phyloP scores from a whole-genome alignment of 2,329 filamentous ascomycete genomes.

The Pseudocercospora fijiensis region DNA sequence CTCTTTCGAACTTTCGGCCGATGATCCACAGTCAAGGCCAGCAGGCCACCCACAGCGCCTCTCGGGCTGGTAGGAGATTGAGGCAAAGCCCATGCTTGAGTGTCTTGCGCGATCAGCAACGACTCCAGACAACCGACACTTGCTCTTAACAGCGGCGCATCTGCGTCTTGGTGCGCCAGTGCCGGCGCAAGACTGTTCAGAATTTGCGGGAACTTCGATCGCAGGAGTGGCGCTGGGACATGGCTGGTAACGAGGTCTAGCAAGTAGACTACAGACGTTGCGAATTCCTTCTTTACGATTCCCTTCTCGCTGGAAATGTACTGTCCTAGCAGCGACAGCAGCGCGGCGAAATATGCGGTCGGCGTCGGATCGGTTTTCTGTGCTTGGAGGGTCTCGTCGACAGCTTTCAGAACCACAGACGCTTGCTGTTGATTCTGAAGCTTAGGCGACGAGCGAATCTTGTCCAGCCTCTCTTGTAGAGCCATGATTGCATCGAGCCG shows the following conservation, averaged over 20 bases:
- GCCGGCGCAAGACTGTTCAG: constrained; percentile 82
- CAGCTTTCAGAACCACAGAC: constrained; percentile 80
- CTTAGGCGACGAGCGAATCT: constrained; percentile 89
- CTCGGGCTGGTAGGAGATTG: constrained; percentile 81
- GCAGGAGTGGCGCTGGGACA: constrained; percentile 80
- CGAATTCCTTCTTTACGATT: constrained; percentile 75
- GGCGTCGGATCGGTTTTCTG: constrained; percentile 80
- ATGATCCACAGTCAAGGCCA: constrained; percentile 80
- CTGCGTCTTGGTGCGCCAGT: constrained; percentile 74
- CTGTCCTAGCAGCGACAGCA: constrained; percentile 81
- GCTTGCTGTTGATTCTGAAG: constrained; percentile 93
- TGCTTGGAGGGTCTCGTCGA: constrained; percentile 88
- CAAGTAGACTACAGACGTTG: constrained; percentile 86
- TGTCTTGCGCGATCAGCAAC: constrained; percentile 85
- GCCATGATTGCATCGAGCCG: constrained; percentile 45
- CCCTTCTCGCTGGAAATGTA: constrained; percentile 63
- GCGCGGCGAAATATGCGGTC: constrained; percentile 93
- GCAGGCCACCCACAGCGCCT: constrained; percentile 78
- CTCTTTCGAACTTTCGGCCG: constrained; percentile 92
- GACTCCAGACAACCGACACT: constrained; percentile 93
- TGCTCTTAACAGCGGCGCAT: constrained; percentile 80
- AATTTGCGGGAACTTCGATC: constrained; percentile 93
- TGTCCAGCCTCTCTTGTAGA: constrained; percentile 89
- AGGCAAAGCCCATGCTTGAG: constrained; percentile 80
- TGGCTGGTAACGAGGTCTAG: constrained; percentile 88